Percentiles rank a stretch among this genome's conserved stretches.
These are phyloP conservation scores for Hyphodiscus sp. DNA, from an alignment of 2,329 filamentous ascomycete genomes.

Conservation along the genomic window DNA sequence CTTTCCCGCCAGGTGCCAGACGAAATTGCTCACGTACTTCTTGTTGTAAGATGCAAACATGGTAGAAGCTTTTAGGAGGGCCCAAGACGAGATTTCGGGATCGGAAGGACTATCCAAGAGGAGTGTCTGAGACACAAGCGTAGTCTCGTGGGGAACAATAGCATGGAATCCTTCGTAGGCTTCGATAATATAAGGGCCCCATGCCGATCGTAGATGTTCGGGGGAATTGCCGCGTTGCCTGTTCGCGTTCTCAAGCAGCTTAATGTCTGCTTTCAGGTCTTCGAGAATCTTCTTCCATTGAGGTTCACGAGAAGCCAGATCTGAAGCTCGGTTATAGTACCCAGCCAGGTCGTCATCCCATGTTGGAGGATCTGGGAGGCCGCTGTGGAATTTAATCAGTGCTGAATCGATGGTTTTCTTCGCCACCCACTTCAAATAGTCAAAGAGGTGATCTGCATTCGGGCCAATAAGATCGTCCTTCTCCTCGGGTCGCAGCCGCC, in stretches of 20 bases:
- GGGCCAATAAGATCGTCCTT: constrained; percentile 31
- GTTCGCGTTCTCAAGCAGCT: background rate
- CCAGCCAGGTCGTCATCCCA: constrained; percentile 23
- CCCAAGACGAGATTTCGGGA: constrained; percentile 33
- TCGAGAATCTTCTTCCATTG: constrained; percentile 13
- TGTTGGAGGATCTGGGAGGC: constrained; percentile 5
- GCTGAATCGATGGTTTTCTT: constrained; percentile 32
- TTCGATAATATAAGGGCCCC: constrained; percentile 2
- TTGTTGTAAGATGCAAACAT: constrained; percentile 17
- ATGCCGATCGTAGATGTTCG: background rate
- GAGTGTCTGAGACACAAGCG: constrained; percentile 14
- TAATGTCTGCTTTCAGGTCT: constrained; percentile 12
- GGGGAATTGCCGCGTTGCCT: background rate
- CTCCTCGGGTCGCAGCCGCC: constrained; percentile 39
- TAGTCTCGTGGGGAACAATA: constrained; percentile 21
- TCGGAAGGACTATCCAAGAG: constrained; percentile 7
- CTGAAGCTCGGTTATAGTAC: constrained; percentile 10
- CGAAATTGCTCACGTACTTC: constrained; percentile 4
- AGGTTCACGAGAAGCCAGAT: constrained; percentile 1
- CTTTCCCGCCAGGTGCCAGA: constrained; percentile 27
- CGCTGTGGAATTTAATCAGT: constrained; percentile 22
- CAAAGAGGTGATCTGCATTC: constrained; percentile 47
- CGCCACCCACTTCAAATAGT: constrained; percentile 55
- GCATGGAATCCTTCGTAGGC: constrained; percentile 16
- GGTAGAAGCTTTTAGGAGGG: constrained; percentile 38